Evolutionary conservation across 2,329 filamentous ascomycete species (phyloP).

Genomic region (Trichoderma afroharzianum): DNA sequence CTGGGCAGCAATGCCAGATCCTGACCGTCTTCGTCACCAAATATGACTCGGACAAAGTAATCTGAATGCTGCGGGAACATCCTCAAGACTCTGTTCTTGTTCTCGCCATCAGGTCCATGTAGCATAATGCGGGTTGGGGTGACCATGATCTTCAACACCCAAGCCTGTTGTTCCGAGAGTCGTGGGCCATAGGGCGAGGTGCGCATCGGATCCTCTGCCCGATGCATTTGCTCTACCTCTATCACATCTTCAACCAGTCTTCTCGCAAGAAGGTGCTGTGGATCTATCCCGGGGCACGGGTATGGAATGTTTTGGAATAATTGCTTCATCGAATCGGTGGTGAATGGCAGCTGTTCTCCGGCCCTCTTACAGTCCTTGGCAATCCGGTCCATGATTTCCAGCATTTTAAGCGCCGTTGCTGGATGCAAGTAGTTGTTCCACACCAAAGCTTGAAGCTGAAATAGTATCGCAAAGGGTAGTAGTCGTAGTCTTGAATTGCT

Average conservation of each 20-base stretch:
- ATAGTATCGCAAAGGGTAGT: constrained; percentile 51
- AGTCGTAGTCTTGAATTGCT: constrained; percentile 26
- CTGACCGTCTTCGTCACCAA: constrained; percentile 69
- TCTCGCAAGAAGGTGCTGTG: constrained; percentile 37
- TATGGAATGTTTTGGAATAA: constrained; percentile 52
- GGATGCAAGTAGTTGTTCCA: constrained; percentile 62
- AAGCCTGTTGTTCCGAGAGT: constrained; percentile 40
- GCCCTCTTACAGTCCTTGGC: constrained; percentile 26
- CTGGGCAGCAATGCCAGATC: constrained; percentile 56
- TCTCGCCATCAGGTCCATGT: constrained; percentile 61
- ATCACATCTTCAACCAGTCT: constrained; percentile 40
- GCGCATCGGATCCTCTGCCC: constrained; percentile 24
- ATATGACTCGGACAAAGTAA: constrained; percentile 66
- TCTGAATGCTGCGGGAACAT: constrained; percentile 57
- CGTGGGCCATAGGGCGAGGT: constrained; percentile 26
- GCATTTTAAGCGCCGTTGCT: constrained; percentile 43
- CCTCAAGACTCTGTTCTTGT: constrained; percentile 68
- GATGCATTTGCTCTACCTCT: constrained; percentile 39
- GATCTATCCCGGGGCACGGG: constrained; percentile 48
- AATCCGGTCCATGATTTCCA: constrained; percentile 39
- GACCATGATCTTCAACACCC: constrained; percentile 54
- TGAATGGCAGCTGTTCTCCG: constrained; percentile 37
- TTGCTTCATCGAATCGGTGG: constrained; percentile 50
- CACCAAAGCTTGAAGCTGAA: constrained; percentile 61
- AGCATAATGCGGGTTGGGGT: constrained; percentile 58